phyloP scores from a whole-genome alignment of 1,284 basidiomycete species.

The Fomitopsis schrenkii region DNA sequence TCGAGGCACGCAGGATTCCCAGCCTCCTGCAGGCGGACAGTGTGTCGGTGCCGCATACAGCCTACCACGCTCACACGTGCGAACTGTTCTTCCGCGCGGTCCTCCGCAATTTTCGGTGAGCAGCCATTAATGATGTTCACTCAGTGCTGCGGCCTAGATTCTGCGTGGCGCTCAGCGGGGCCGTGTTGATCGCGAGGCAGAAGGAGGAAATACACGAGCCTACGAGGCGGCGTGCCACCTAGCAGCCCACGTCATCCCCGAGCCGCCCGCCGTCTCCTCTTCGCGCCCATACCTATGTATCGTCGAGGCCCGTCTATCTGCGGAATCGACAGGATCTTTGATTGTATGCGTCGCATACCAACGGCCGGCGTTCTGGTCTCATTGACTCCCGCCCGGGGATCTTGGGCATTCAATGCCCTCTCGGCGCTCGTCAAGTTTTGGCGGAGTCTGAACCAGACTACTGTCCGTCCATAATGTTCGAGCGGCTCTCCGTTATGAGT shows the following conservation, averaged over 20 bases:
- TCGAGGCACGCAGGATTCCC: not conserved
- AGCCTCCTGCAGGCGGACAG: not conserved
- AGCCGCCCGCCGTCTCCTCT: not conserved
- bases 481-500: not conserved
- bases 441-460: constrained; percentile 1
- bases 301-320: not conserved
- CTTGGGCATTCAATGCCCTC: not conserved
- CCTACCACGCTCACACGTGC: not conserved
- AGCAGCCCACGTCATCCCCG: not conserved
- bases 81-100: not conserved
- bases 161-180: not conserved
- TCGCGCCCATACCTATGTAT: not conserved
- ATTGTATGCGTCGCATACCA: not conserved
- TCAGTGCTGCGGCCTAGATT: not conserved
- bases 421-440: not conserved
- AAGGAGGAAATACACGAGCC: not conserved
- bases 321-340: not conserved
- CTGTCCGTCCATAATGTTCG: not conserved
- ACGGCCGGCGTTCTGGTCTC: not conserved
- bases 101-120: not conserved
- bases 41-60: not conserved
- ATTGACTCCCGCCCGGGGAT: not conserved
- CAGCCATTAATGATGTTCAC: not conserved
- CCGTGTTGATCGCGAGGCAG: not conserved
- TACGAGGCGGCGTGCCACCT: not conserved